These are phyloP conservation scores for Annulohypoxylon truncatum DNA, from an alignment of 2,329 filamentous ascomycete species.

Conservation along the genomic window DNA sequence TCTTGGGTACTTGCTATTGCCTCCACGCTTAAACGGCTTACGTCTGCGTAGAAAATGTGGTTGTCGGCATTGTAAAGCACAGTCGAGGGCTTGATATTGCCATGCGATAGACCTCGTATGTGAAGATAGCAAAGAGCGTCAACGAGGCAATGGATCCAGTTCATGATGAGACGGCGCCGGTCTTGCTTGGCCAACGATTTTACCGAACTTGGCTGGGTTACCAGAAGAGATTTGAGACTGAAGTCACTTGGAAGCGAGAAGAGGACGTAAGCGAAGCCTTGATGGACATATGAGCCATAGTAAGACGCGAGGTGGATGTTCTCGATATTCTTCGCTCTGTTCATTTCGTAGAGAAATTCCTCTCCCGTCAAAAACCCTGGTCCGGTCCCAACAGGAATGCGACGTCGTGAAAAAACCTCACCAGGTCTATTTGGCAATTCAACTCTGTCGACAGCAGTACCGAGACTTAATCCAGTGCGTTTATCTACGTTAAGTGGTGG, in stretches of 20 bases:
- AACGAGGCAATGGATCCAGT: conserved; percentile 80
- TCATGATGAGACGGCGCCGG: conserved; percentile 70
- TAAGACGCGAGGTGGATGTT: conserved; percentile 78
- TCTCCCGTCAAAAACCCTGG: conserved; percentile 59
- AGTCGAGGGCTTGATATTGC: conserved; percentile 77
- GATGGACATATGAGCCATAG: conserved; percentile 76
- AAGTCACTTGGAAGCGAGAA: conserved; percentile 75
- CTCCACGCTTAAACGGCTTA: conserved; percentile 61
- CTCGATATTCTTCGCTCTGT: conserved; percentile 66
- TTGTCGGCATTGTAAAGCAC: conserved; percentile 74
- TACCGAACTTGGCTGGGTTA: conserved; percentile 70
- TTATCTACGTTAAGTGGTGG: conserved; percentile 76
- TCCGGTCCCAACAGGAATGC: conserved; percentile 63
- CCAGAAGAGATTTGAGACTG: conserved; percentile 74
- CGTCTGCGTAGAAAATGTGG: conserved; percentile 74
- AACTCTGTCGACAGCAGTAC: conserved; percentile 65
- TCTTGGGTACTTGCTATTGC: conserved; percentile 57
- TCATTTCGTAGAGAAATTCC: conserved; percentile 71
- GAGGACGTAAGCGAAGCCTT: conserved; percentile 72
- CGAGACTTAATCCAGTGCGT: conserved; percentile 56
- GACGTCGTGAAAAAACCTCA: conserved; percentile 67
- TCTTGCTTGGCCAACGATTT: conserved; percentile 71
- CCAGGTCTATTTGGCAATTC: conserved; percentile 71
- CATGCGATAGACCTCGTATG: conserved; percentile 71
- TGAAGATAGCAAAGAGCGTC: conserved; percentile 77